A percentile compares a stretch with the other conserved stretches of the same genome.
Conservation (phyloP, 2,329 filamentous ascomycete species). For the Stemphylium beticola region DNA sequence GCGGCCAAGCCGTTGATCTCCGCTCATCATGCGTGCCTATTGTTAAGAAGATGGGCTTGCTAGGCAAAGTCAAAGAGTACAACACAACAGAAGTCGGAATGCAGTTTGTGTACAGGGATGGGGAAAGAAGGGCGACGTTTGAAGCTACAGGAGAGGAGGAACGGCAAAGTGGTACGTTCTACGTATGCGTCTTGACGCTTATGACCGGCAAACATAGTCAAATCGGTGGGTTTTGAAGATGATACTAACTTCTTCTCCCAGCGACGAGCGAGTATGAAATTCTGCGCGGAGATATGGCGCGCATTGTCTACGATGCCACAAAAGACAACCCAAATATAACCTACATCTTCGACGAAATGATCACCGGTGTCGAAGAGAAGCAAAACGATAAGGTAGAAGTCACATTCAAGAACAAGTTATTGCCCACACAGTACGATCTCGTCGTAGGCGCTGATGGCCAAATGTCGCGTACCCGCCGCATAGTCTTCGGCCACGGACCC, state of each 20-base stretch:
- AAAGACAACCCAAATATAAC: slow-evolving; percentile 30
- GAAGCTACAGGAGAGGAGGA: slow-evolving; percentile 33
- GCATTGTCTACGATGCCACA: slow-evolving; percentile 57
- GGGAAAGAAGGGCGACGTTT: slow-evolving; percentile 28
- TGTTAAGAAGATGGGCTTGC: slow-evolving; percentile 59
- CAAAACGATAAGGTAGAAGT: slow-evolving; percentile 45
- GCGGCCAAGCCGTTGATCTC: slow-evolving; percentile 63
- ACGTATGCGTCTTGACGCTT: slow-evolving; percentile 46
- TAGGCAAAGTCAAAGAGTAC: slow-evolving; percentile 49
- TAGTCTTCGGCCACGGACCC: slow-evolving; percentile 33
- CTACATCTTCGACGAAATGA: slow-evolving; percentile 45
- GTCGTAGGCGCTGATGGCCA: slow-evolving; percentile 43
- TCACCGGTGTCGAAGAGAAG: slow-evolving; percentile 37
- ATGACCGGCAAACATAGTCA: not conserved
- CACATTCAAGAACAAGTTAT: slow-evolving; percentile 44
- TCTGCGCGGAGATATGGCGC: slow-evolving; percentile 63
- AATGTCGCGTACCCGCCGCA: slow-evolving; percentile 34
- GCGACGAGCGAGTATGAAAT: slow-evolving; percentile 66
- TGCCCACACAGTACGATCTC: slow-evolving; percentile 27
- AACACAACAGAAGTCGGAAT: slow-evolving; percentile 58
- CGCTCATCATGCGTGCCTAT: slow-evolving; percentile 59
- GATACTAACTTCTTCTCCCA: not conserved
- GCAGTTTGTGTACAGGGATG: slow-evolving; percentile 42
- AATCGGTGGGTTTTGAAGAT: not conserved
- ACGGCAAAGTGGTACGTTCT: slow-evolving; percentile 17